These are phyloP conservation scores for Pseudoperonospora humuli DNA, from an alignment of 352 stramenopile species.

Conservation along the genomic window DNA sequence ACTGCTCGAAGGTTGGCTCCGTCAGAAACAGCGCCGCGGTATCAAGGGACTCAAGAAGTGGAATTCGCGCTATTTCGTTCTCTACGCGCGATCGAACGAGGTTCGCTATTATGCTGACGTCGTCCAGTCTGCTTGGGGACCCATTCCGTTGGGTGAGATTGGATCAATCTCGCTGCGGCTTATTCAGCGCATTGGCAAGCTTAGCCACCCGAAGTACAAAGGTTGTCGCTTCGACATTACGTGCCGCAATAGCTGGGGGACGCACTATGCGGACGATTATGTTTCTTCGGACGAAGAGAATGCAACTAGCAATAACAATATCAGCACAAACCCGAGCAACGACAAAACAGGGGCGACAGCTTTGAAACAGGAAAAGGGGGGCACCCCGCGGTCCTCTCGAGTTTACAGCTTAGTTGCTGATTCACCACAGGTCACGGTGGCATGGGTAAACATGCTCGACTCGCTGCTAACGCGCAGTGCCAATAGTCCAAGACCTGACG, in stretches of 20 bases:
- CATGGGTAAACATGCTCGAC: conserved; percentile 70
- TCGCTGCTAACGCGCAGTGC: conserved; percentile 61
- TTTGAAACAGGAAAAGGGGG: conserved; percentile 34
- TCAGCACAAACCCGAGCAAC: conserved; percentile 11
- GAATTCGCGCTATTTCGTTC: conserved; percentile 77
- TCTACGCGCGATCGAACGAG: conserved; percentile 67
- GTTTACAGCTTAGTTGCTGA: conserved; percentile 76
- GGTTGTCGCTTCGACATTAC: conserved; percentile 80
- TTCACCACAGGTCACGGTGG: conserved; percentile 59
- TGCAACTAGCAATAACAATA: conserved; percentile 24
- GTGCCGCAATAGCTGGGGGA: conserved; percentile 70
- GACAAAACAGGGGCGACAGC: conserved; percentile 10
- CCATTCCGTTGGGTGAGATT: conserved; percentile 68
- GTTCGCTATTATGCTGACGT: conserved; percentile 77
- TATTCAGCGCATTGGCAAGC: conserved; percentile 78
- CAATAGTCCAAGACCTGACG: conserved; percentile 63
- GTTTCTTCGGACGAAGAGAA: conserved; percentile 72
- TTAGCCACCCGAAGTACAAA: conserved; percentile 71
- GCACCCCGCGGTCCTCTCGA: conserved; percentile 53
- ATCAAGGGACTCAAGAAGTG: conserved; percentile 81
- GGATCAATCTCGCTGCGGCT: conserved; percentile 72
- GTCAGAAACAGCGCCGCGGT: conserved; percentile 70
- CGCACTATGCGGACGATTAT: conserved; percentile 73
- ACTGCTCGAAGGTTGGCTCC: conserved; percentile 72
- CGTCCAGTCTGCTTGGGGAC: conserved; percentile 67